Conservation (phyloP, 805 yeast genomes). For the Yarrowia sp. region DNA sequence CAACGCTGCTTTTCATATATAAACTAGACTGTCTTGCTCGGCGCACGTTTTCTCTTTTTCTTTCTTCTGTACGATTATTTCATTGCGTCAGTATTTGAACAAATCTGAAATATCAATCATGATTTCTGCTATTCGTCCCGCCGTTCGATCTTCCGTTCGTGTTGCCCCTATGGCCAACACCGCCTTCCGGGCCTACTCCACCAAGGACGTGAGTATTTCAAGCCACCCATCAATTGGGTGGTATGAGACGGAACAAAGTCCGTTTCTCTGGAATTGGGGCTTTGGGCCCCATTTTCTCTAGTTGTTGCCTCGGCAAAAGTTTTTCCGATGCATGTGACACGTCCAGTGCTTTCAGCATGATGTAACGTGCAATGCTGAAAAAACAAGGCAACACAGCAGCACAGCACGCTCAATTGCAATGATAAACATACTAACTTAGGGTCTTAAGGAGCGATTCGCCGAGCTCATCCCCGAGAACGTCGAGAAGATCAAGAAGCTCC, state of each 20-base stretch:
- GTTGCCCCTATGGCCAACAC: conserved; percentile 23
- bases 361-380: background rate
- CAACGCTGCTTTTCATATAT: conserved; percentile 21
- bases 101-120: conserved; percentile 26
- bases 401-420: background rate
- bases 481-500: conserved; percentile 84
- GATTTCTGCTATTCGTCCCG: conserved; percentile 27
- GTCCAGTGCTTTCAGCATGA: background rate
- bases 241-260: background rate
- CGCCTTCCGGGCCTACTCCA: conserved; percentile 28
- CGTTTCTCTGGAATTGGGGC: background rate
- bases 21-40: conserved; percentile 15
- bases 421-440: conserved; percentile 29
- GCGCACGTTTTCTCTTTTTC: conserved; percentile 17
- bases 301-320: conserved; percentile 18
- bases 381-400: background rate
- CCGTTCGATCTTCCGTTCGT: conserved; percentile 25
- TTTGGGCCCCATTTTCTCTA: background rate
- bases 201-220: conserved; percentile 26
- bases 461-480: conserved; percentile 88
- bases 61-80: conserved; percentile 22
- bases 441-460: conserved; percentile 92
- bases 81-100: conserved; percentile 26
- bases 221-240: background rate
- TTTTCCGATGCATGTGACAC: conserved; percentile 25